These are phyloP conservation scores for Globisporangium polare DNA, from an alignment of 352 stramenopile genomes.

Conservation along the genomic window DNA sequence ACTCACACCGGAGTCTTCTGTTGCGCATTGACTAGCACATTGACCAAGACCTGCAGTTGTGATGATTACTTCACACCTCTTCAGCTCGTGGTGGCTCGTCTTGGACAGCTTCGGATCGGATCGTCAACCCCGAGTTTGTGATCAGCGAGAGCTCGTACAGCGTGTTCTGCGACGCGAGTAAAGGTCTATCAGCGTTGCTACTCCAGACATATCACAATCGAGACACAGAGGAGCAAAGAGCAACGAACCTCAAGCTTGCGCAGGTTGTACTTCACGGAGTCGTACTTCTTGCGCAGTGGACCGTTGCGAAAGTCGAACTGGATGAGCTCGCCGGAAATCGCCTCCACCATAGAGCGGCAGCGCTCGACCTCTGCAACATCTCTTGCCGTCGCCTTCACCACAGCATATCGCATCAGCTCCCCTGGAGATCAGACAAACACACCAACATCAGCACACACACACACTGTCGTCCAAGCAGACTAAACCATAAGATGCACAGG, in stretches of 20 bases:
- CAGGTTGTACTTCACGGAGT: slow-evolving; percentile 94
- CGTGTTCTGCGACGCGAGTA: slow-evolving; percentile 65
- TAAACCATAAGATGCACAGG: background rate
- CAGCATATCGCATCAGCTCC: slow-evolving; percentile 86
- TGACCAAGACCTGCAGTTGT: background rate
- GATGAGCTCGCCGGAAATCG: slow-evolving; percentile 87
- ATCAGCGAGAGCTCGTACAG: slow-evolving; percentile 93
- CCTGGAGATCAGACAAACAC: slow-evolving; percentile 44
- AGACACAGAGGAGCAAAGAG: background rate
- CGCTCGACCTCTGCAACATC: slow-evolving; percentile 78
- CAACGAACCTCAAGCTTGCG: slow-evolving; percentile 85
- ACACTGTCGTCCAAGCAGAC: background rate
- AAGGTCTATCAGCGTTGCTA: no score
- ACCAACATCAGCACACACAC: slow-evolving; percentile 21
- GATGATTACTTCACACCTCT: slow-evolving; percentile 1
- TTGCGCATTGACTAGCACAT: background rate
- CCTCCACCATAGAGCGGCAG: slow-evolving; percentile 80
- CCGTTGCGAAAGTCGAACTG: slow-evolving; percentile 96
- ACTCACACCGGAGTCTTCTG: background rate
- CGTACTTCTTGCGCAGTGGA: slow-evolving; percentile 90
- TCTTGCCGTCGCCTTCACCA: slow-evolving; percentile 86
- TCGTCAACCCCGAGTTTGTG: slow-evolving; percentile 46
- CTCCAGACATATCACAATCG: no score
- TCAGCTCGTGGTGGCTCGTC: slow-evolving; percentile 13
- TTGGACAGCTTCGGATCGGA: slow-evolving; percentile 32